Evolutionary conservation across 2,329 filamentous ascomycete species (phyloP).

Genomic region (Colletotrichum trifolii): DNA sequence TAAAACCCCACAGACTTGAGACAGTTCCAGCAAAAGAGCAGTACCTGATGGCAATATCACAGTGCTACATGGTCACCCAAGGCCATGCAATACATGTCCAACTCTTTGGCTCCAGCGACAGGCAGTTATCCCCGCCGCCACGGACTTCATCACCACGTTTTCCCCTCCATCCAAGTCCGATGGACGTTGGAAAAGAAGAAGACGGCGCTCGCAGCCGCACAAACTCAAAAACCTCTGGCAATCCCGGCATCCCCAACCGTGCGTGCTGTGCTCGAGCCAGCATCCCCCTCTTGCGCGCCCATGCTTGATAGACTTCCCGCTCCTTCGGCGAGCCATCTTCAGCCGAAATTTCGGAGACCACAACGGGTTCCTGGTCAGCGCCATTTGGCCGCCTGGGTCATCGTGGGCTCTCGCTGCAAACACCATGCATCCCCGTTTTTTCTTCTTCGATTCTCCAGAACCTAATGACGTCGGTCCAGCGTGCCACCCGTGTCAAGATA

Average conservation of each 20-base stretch:
- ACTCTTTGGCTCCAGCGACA: no score
- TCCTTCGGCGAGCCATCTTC: not conserved
- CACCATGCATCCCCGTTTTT: not conserved
- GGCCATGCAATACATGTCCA: conserved; percentile 2
- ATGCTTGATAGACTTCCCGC: conserved; percentile 19
- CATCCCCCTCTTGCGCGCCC: not conserved
- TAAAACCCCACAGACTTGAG: conserved; percentile 27
- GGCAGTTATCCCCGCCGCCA: not conserved
- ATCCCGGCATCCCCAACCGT: no score
- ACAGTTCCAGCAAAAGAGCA: conserved; percentile 19
- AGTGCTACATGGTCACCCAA: conserved; percentile 3
- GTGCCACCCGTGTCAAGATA: conserved; percentile 4
- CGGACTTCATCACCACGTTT: conserved; percentile 14
- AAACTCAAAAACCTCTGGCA: no score
- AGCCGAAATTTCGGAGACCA: not conserved
- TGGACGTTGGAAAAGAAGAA: not conserved
- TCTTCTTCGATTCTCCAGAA: not conserved
- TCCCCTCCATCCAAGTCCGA: conserved; percentile 5
- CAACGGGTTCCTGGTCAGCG: not conserved
- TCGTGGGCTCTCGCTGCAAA: not conserved
- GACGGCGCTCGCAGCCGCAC: no score
- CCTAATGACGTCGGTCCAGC: conserved; percentile 14
- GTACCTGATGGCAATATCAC: not conserved
- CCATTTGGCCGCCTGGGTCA: no score
- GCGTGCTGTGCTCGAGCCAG: not conserved